Evolutionary conservation across 139 green algal genomes (phyloP).

Genomic region (Bryopsis sp.): DNA sequence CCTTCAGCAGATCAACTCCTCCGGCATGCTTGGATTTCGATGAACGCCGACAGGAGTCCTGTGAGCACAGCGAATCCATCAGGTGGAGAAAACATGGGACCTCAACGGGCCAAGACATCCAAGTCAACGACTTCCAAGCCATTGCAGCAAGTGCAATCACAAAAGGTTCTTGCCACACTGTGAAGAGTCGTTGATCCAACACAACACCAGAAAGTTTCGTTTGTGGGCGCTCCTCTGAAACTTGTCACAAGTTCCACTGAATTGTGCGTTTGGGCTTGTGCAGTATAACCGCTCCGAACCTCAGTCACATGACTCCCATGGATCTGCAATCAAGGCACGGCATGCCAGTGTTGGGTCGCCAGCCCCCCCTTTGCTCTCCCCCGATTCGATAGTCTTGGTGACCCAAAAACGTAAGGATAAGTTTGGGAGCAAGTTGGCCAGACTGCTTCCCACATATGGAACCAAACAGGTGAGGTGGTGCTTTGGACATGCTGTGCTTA

Average conservation of each 20-base stretch:
- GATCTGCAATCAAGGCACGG: background rate
- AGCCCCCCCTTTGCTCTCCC: conserved; percentile 3
- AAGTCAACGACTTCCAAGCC: too few species aligned
- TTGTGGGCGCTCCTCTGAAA: background rate
- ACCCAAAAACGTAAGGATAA: conserved; percentile 5
- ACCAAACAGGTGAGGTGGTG: background rate
- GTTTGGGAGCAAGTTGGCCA: conserved; percentile 1
- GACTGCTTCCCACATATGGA: conserved; percentile 4
- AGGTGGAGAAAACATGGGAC: too few species aligned
- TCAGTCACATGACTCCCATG: background rate
- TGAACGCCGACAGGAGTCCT: too few species aligned
- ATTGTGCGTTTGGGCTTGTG: background rate
- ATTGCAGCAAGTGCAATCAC: too few species aligned
- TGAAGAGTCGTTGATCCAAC: too few species aligned
- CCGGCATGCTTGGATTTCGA: background rate
- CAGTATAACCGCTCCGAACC: background rate
- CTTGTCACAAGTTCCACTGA: background rate
- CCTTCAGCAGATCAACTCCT: background rate
- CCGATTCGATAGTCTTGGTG: conserved; percentile 5
- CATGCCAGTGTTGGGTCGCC: background rate
- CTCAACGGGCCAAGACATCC: too few species aligned
- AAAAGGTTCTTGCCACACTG: too few species aligned
- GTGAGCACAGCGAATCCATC: too few species aligned
- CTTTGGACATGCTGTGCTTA: background rate
- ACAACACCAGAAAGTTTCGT: background rate